A percentile compares a stretch with the other conserved stretches of the same genome.
Conservation (phyloP, 163 green algal species). For the Coccomyxa subellipsoidea region DNA sequence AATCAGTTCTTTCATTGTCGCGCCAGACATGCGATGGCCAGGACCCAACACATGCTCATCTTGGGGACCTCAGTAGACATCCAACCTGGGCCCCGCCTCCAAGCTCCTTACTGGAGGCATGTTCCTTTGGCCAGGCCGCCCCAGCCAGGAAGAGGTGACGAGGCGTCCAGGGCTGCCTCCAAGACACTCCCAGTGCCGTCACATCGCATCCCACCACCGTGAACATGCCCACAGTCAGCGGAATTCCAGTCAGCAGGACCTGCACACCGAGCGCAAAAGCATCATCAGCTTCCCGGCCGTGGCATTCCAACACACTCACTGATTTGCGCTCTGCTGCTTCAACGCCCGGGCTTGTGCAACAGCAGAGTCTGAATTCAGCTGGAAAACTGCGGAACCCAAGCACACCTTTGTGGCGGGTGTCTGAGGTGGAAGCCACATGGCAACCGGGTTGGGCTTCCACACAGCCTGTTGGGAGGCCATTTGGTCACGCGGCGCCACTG, state of each 20-base stretch:
- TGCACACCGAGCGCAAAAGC: background rate
- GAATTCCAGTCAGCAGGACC: constrained; percentile 42
- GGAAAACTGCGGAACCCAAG: background rate
- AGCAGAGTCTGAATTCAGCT: background rate
- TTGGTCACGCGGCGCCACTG: constrained; percentile 17
- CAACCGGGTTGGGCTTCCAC: constrained; percentile 22
- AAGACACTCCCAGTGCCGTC: constrained; percentile 34
- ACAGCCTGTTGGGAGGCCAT: background rate
- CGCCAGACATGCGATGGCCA: no score
- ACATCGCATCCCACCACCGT: constrained; percentile 43
- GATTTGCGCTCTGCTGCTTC: background rate
- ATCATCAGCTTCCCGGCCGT: no score
- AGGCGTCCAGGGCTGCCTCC: constrained; percentile 39
- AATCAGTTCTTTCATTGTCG: background rate
- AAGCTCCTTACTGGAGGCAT: background rate
- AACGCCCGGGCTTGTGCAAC: background rate
- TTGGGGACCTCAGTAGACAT: background rate
- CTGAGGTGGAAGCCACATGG: constrained; percentile 23
- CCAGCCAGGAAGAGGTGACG: background rate
- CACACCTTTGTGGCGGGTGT: constrained; percentile 25
- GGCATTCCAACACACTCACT: background rate
- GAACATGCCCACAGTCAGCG: constrained; percentile 41
- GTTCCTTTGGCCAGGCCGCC: background rate
- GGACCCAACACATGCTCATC: background rate
- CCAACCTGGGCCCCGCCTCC: constrained; percentile 1